A percentile compares a stretch with the other conserved stretches of the same genome.
These are phyloP conservation scores for Alectoria sarmentosa DNA, from an alignment of 495 filamentous ascomycete genomes.

Conservation along the genomic window DNA sequence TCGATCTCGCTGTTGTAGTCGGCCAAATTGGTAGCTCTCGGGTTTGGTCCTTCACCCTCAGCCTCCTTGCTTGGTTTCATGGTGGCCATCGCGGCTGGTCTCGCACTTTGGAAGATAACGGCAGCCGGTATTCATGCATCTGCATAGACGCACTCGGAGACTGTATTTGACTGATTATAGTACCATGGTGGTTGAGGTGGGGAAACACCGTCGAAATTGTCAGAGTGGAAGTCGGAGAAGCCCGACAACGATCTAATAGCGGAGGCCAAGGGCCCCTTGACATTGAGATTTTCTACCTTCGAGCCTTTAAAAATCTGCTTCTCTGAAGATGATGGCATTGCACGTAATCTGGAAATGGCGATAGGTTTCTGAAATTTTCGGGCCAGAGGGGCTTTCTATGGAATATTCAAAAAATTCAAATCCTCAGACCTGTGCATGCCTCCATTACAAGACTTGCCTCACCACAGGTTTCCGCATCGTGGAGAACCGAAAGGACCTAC, in stretches of 20 bases:
- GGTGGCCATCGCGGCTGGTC: conserved; percentile 21
- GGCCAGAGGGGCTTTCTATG: conserved; percentile 6
- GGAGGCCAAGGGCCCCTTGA: no score
- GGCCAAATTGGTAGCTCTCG: conserved; percentile 24
- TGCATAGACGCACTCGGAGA: background rate
- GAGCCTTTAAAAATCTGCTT: background rate
- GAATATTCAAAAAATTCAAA: background rate
- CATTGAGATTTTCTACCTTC: background rate
- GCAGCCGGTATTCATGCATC: conserved; percentile 7
- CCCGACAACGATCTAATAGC: conserved; percentile 5
- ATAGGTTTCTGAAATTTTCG: conserved; percentile 1
- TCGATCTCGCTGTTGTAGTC: conserved; percentile 64
- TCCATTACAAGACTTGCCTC: conserved; percentile 1
- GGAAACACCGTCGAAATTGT: background rate
- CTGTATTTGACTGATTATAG: background rate
- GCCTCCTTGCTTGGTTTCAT: conserved; percentile 15
- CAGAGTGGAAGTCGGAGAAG: conserved; percentile 17
- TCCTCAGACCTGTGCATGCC: background rate
- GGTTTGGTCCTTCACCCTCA: background rate
- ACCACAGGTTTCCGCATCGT: background rate
- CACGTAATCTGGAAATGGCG: background rate
- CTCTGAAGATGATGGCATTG: background rate
- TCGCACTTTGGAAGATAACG: background rate
- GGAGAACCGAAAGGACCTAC: conserved; percentile 9
- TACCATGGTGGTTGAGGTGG: background rate